Percentiles rank a stretch among this genome's conserved stretches.
Evolutionary conservation across 2,329 filamentous ascomycete species (phyloP).

Genomic region (Rhytidhysteron rufulum): DNA sequence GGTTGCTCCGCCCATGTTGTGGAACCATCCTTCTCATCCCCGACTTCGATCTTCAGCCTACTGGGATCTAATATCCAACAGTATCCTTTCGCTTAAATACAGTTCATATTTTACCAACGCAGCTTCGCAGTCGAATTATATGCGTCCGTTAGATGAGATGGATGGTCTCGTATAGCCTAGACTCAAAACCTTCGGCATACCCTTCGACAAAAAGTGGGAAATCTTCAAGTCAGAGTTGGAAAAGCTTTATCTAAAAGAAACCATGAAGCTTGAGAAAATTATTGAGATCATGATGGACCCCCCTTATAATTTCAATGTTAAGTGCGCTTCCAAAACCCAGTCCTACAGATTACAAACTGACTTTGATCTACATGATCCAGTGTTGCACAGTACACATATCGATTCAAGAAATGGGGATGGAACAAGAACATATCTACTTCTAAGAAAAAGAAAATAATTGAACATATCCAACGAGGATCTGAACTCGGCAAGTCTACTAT

Average conservation of each 20-base stretch:
- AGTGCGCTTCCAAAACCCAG: no score
- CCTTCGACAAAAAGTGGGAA: slow-evolving; percentile 11
- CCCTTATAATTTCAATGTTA: slow-evolving; percentile 11
- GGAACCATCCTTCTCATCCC: no score
- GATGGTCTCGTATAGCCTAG: background rate
- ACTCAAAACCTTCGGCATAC: background rate
- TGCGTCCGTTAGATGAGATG: no score
- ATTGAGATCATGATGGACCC: slow-evolving; percentile 8
- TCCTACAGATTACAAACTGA: slow-evolving; percentile 11
- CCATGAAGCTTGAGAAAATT: slow-evolving; percentile 10
- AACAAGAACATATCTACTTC: slow-evolving; percentile 19
- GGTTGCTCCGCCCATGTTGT: no score
- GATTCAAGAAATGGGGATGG: slow-evolving; percentile 29
- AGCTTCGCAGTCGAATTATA: background rate
- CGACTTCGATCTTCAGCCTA: no score
- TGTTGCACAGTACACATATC: slow-evolving; percentile 29
- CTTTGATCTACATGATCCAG: slow-evolving; percentile 10
- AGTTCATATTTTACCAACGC: background rate
- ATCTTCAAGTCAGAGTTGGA: slow-evolving; percentile 10
- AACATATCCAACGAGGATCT: slow-evolving; percentile 12
- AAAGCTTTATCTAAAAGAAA: slow-evolving; percentile 10
- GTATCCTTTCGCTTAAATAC: background rate
- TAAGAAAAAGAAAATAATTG: slow-evolving; percentile 17
- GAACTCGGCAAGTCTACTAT: slow-evolving; percentile 11
- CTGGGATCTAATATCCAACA: no score